phyloP scores from a whole-genome alignment of 148 eudicot species.

The Polygonum aviculare region DNA sequence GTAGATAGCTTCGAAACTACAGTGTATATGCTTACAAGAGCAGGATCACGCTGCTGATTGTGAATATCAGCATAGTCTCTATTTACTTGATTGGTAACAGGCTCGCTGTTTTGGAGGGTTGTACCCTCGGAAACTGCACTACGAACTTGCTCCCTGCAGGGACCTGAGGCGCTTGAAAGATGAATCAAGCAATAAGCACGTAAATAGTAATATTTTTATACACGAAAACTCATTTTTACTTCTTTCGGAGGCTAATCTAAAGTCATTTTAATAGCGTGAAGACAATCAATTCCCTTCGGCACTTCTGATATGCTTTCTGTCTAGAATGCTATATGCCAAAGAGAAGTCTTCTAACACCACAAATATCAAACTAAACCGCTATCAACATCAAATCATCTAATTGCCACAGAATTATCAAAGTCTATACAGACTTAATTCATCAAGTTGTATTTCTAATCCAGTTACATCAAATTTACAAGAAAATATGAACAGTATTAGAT shows the following conservation, averaged over 20 bases:
- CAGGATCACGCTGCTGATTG: constrained; percentile 29
- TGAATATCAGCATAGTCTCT: constrained; percentile 30
- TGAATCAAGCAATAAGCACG: constrained; percentile 35
- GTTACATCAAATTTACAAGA: not conserved
- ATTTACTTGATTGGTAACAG: constrained; percentile 23
- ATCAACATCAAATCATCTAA: not conserved
- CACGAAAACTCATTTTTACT: not conserved
- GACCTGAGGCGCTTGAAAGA: constrained; percentile 83
- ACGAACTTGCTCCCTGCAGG: constrained; percentile 38
- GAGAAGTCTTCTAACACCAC: not conserved
- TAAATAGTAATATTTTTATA: not conserved
- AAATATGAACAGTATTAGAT: not conserved
- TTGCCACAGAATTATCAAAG: not conserved
- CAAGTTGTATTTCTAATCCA: not conserved
- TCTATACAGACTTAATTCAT: not conserved
- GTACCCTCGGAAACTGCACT: constrained; percentile 28
- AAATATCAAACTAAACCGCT: not conserved
- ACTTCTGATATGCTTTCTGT: not conserved
- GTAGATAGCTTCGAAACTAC: not conserved
- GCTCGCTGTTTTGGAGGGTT: constrained; percentile 25
- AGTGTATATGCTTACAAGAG: constrained; percentile 35
- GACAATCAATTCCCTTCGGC: not conserved
- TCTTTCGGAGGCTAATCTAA: not conserved
- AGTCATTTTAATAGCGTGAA: not conserved
- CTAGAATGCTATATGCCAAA: not conserved